Evolutionary conservation across 2,329 filamentous ascomycete species (phyloP).

Genomic region (Fusarium subglutinans): DNA sequence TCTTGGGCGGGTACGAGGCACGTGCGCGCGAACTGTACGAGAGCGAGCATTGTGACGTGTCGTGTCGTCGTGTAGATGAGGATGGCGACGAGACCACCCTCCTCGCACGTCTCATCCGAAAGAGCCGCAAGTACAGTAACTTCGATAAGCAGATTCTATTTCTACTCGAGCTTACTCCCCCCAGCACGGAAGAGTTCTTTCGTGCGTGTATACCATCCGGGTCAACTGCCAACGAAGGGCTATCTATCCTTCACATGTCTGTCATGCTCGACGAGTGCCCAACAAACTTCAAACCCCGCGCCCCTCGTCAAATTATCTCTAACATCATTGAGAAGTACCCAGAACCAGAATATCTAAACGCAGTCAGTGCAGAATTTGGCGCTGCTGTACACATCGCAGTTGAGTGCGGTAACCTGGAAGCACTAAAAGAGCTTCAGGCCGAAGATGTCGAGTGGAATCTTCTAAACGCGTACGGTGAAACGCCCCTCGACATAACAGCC

Average conservation of each 20-base stretch:
- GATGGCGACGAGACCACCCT: not conserved
- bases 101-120: not conserved
- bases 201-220: not conserved
- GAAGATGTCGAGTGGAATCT: not conserved
- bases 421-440: fast-evolving
- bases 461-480: fast-evolving
- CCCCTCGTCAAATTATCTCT: not conserved
- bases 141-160: not conserved
- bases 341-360: fast-evolving
- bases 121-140: not conserved
- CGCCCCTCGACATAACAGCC: not conserved
- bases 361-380: not conserved
- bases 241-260: not conserved
- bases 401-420: not conserved
- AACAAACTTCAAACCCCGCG: not conserved
- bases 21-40: not conserved
- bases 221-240: not conserved
- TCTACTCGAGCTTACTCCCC: not conserved
- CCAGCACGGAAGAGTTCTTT: not conserved
- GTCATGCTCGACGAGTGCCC: not conserved
- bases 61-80: not conserved
- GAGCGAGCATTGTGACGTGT: not conserved
- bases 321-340: not conserved
- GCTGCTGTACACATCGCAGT: not conserved
- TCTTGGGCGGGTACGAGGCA: not conserved